phyloP scores from a whole-genome alignment of 306 rosid species.

The Senna siamea region DNA sequence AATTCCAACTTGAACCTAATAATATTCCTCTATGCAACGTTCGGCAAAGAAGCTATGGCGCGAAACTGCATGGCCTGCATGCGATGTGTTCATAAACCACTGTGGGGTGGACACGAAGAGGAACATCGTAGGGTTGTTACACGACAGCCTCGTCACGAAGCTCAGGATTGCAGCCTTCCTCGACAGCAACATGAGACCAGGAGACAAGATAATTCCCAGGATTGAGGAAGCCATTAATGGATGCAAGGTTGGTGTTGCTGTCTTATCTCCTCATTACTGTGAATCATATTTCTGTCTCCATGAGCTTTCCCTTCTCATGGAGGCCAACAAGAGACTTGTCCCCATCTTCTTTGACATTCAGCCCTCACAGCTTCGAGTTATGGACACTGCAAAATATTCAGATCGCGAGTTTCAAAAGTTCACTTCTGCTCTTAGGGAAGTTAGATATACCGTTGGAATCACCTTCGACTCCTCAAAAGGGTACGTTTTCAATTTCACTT shows the following conservation, averaged over 20 bases:
- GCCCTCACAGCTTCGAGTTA: slow-evolving; percentile 58
- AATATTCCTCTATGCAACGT: too few species aligned
- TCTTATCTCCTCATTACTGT: slow-evolving; percentile 62
- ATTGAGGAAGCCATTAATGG: slow-evolving; percentile 32
- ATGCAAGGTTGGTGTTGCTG: slow-evolving; percentile 53
- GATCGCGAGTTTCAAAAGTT: slow-evolving; percentile 41
- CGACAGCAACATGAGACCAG: too few species aligned
- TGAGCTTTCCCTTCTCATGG: slow-evolving; percentile 56
- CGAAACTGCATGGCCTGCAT: too few species aligned
- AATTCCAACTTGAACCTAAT: too few species aligned
- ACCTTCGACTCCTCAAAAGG: slow-evolving; percentile 48
- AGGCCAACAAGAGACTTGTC: slow-evolving; percentile 22
- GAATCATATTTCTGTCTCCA: slow-evolving; percentile 57
- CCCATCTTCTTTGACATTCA: neutral
- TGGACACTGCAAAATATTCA: slow-evolving; percentile 28
- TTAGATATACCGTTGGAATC: slow-evolving; percentile 60
- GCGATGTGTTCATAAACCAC: too few species aligned
- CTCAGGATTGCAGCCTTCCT: too few species aligned
- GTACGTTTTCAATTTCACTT: too few species aligned
- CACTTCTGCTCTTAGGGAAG: slow-evolving; percentile 55
- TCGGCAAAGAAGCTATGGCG: too few species aligned
- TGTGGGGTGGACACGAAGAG: too few species aligned
- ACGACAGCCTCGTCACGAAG: too few species aligned
- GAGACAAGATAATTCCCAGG: too few species aligned
- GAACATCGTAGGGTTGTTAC: too few species aligned